phyloP scores from a whole-genome alignment of 768 basidiomycete species.

The Mrakia gelida region DNA sequence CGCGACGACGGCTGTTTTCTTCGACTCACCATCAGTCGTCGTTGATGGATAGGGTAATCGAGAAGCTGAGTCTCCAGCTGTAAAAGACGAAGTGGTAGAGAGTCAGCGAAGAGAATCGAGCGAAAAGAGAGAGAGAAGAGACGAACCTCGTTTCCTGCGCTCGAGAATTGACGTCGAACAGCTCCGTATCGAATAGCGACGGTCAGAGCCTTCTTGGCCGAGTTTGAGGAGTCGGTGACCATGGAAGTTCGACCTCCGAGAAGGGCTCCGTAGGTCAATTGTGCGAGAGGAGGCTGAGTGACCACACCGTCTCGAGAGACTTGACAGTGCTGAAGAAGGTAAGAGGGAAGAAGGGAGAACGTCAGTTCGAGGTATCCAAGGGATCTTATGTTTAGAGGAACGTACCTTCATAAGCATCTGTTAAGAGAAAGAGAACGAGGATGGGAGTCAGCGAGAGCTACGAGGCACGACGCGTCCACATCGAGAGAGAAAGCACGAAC shows the following conservation, averaged over 20 bases:
- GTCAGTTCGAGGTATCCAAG: no score
- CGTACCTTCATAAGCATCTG: constrained; percentile 48
- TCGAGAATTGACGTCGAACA: constrained; percentile 48
- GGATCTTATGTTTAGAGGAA: no score
- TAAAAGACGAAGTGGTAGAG: no score
- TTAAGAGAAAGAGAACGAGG: not conserved
- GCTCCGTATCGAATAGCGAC: constrained; percentile 49
- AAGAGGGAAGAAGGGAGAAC: no score
- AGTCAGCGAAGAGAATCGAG: no score
- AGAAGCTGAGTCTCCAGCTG: constrained; percentile 47
- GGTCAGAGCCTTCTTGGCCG: constrained; percentile 49
- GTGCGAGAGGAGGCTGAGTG: constrained; percentile 44
- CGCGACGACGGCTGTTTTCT: no score
- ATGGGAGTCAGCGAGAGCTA: not conserved
- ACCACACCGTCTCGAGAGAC: constrained; percentile 27
- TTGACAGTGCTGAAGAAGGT: constrained; percentile 42
- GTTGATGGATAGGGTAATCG: constrained; percentile 49
- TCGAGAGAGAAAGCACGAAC: not conserved
- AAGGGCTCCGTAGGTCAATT: constrained; percentile 50
- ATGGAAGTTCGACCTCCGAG: constrained; percentile 46
- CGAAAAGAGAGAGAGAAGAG: no score
- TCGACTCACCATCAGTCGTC: constrained; percentile 38
- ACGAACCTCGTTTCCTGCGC: constrained; percentile 29
- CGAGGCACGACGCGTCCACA: not conserved
- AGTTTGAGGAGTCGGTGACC: constrained; percentile 46